Conservation (phyloP, 2,329 filamentous ascomycete species). For the Neopestalotiopsis rosae region DNA sequence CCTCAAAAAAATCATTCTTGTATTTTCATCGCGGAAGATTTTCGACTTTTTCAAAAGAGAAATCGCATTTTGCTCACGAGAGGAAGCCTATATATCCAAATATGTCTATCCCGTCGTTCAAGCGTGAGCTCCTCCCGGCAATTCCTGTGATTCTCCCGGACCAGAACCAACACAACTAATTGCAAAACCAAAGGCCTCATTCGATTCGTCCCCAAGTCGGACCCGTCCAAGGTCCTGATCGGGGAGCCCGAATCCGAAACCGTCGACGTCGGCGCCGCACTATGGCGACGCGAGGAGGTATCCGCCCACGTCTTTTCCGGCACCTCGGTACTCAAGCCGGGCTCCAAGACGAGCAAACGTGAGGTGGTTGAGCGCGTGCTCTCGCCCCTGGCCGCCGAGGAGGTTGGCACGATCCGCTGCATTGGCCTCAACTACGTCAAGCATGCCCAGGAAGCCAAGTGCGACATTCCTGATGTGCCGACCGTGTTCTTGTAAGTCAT, state of each 20-base stretch:
- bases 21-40: too few species aligned
- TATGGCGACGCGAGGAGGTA: constrained; percentile 61
- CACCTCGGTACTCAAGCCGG: constrained; percentile 61
- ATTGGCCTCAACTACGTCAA: constrained; percentile 58
- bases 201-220: constrained; percentile 61
- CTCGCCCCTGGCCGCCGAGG: constrained; percentile 52
- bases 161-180: not conserved
- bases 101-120: constrained; percentile 10
- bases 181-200: constrained; percentile 48
- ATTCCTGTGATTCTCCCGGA: not conserved
- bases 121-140: not conserved
- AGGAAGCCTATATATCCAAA: not conserved
- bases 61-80: not conserved
- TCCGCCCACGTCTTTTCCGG: constrained; percentile 62
- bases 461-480: constrained; percentile 57
- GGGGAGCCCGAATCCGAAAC: constrained; percentile 59
- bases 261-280: constrained; percentile 62
- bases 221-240: constrained; percentile 46
- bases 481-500: constrained; percentile 55
- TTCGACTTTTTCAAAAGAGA: not conserved
- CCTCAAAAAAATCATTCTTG: too few species aligned
- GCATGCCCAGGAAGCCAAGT: constrained; percentile 52
- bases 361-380: constrained; percentile 53
- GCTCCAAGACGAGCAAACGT: constrained; percentile 48
- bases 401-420: constrained; percentile 63